These are phyloP conservation scores for Allium fistulosum DNA, from an alignment of 106 monocot species.

Conservation along the genomic window DNA sequence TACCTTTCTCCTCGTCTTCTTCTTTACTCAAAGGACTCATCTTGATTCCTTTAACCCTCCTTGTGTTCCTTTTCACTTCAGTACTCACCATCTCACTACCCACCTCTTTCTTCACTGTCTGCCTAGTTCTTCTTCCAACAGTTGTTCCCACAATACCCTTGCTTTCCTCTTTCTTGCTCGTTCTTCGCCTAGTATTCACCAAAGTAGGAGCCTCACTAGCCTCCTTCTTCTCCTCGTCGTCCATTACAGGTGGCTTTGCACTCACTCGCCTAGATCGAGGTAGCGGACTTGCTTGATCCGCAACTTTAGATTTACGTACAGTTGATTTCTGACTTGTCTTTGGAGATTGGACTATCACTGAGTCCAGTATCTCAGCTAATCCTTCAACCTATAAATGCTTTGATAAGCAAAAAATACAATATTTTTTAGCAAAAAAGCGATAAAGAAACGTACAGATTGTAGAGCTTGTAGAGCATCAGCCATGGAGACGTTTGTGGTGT, in stretches of 20 bases:
- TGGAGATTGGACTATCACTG: background rate
- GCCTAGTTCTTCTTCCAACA: background rate
- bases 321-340: background rate
- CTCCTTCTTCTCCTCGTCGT: background rate
- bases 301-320: no score
- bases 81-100: background rate
- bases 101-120: background rate
- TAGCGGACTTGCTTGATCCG: constrained; percentile 28
- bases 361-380: constrained; percentile 1
- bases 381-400: constrained; percentile 1
- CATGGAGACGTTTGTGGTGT: constrained; percentile 89
- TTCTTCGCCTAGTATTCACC: background rate
- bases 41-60: background rate
- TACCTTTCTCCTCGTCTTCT: constrained; percentile 1
- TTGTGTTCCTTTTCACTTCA: background rate
- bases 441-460: background rate
- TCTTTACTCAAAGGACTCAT: constrained; percentile 6
- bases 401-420: background rate
- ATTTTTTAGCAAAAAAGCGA: no score
- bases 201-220: background rate
- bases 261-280: constrained; percentile 31
- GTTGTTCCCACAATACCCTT: background rate
- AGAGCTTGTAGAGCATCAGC: constrained; percentile 75
- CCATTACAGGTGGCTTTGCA: constrained; percentile 10
- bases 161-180: constrained; percentile 1